These are phyloP conservation scores for Fusarium kyushuense DNA, from an alignment of 2,329 filamentous ascomycete species.

Conservation along the genomic window DNA sequence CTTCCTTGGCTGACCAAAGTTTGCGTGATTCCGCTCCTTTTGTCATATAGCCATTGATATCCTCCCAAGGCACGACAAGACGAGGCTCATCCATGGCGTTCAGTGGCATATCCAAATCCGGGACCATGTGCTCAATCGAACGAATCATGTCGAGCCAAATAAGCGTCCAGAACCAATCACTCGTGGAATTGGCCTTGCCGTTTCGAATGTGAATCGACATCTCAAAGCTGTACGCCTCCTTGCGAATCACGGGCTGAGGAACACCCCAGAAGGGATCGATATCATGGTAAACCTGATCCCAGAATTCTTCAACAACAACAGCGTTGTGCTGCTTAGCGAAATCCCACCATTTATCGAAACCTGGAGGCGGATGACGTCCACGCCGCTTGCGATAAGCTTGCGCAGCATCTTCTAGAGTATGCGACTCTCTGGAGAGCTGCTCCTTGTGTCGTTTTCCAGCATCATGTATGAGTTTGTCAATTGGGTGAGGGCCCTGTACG, in stretches of 20 bases:
- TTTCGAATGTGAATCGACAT: slow-evolving; percentile 72
- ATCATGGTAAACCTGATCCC: slow-evolving; percentile 73
- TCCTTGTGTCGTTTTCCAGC: slow-evolving; percentile 57
- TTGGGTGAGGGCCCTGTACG: slow-evolving; percentile 57
- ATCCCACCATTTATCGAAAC: slow-evolving; percentile 70
- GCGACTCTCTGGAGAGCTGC: slow-evolving; percentile 59
- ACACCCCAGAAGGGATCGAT: slow-evolving; percentile 69
- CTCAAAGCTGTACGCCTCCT: slow-evolving; percentile 66
- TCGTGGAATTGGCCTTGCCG: slow-evolving; percentile 62
- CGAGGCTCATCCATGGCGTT: slow-evolving; percentile 77
- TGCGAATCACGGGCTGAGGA: slow-evolving; percentile 61
- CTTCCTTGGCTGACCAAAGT: slow-evolving; percentile 59
- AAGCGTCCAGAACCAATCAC: slow-evolving; percentile 69
- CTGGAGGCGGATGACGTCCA: slow-evolving; percentile 72
- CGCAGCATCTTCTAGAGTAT: slow-evolving; percentile 66
- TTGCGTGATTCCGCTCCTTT: slow-evolving; percentile 62
- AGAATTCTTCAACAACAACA: slow-evolving; percentile 72
- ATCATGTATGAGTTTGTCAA: slow-evolving; percentile 63
- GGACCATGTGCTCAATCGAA: slow-evolving; percentile 66
- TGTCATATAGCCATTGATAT: slow-evolving; percentile 66
- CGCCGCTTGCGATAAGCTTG: slow-evolving; percentile 68
- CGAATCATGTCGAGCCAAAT: slow-evolving; percentile 68
- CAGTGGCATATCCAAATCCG: slow-evolving; percentile 75
- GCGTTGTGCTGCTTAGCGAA: slow-evolving; percentile 66
- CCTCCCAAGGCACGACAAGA: slow-evolving; percentile 72